Evolutionary conservation across 2,329 filamentous ascomycete species (phyloP).

Genomic region (Cryoendolithus antarcticus): DNA sequence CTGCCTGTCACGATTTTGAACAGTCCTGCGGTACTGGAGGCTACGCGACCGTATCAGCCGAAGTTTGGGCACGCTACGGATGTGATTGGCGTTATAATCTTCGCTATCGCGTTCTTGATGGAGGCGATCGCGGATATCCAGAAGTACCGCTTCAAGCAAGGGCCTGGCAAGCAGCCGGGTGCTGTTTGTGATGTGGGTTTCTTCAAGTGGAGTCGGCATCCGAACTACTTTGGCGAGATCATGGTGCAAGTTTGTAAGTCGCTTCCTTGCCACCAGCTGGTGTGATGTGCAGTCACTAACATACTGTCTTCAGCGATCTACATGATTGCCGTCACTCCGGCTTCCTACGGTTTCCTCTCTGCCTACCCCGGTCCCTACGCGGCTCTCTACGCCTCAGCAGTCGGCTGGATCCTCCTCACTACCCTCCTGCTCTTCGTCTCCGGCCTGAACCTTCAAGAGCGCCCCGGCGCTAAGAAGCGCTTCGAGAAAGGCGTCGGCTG

Average conservation of each 20-base stretch:
- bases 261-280: background rate
- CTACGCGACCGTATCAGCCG: constrained; percentile 35
- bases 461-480: constrained; percentile 57
- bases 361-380: constrained; percentile 42
- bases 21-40: constrained; percentile 45
- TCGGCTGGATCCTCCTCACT: constrained; percentile 54
- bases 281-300: background rate
- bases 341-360: constrained; percentile 39
- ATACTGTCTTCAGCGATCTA: constrained; percentile 42
- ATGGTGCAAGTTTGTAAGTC: constrained; percentile 53
- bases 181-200: constrained; percentile 53
- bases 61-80: constrained; percentile 52
- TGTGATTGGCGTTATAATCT: constrained; percentile 52
- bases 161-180: constrained; percentile 39
- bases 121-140: constrained; percentile 54
- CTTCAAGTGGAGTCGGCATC: constrained; percentile 52
- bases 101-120: constrained; percentile 46
- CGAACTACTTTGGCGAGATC: constrained; percentile 66
- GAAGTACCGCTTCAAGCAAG: constrained; percentile 50
- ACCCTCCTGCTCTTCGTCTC: constrained; percentile 57
- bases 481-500: constrained; percentile 54
- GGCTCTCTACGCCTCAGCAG: constrained; percentile 53
- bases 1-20: constrained; percentile 59
- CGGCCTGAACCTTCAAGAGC: constrained; percentile 54
- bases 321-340: constrained; percentile 55